These are phyloP conservation scores for Populus euphratica DNA, from an alignment of 345 rosid species.

Conservation along the genomic window DNA sequence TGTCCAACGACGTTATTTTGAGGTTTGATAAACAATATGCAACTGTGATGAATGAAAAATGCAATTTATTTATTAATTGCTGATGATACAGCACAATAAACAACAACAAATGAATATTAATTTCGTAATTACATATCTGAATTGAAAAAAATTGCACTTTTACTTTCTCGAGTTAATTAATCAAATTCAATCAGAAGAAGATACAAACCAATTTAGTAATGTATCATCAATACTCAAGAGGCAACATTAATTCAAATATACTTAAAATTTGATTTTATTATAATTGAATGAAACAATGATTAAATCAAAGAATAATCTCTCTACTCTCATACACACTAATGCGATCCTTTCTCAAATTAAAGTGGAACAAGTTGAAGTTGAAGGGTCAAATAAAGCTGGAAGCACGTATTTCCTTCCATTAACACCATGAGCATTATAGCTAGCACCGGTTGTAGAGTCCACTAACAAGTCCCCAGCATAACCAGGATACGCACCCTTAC, in stretches of 20 bases:
- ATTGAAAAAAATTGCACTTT: no score
- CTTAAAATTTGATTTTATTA: background rate
- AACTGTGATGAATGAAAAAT: no score
- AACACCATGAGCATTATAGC: constrained; percentile 22
- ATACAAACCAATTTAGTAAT: no score
- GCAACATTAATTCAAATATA: background rate
- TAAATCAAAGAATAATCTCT: background rate
- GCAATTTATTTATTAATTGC: no score
- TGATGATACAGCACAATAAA: no score
- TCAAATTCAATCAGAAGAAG: no score
- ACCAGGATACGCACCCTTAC: constrained; percentile 23
- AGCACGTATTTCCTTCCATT: constrained; percentile 25
- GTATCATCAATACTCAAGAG: background rate
- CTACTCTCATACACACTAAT: background rate
- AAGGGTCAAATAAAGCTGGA: constrained; percentile 19
- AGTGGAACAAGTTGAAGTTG: constrained; percentile 10
- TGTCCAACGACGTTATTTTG: no score
- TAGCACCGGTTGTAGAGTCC: constrained; percentile 20
- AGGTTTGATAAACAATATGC: no score
- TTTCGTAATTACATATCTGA: no score
- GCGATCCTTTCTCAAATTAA: background rate
- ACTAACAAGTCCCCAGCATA: constrained; percentile 19
- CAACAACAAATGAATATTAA: no score
- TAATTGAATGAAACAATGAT: background rate
- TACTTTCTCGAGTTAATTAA: no score